Conservation (phyloP, 768 basidiomycete genomes). For the Boletus sensibilis region DNA sequence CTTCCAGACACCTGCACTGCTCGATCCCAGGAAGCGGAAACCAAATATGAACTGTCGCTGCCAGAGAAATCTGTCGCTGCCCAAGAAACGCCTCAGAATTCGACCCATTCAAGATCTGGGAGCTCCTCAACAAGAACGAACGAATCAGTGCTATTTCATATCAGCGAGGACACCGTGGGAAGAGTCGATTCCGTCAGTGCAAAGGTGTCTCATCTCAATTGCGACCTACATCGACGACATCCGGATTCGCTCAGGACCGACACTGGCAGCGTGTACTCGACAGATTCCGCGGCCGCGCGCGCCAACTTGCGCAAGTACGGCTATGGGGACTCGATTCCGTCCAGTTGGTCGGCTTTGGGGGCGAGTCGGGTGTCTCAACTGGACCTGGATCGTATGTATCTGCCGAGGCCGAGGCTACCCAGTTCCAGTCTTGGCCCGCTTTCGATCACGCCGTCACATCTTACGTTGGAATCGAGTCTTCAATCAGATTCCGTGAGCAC, state of each 20-base stretch:
- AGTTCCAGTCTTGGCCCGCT: background rate
- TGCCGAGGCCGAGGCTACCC: background rate
- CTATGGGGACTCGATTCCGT: conserved; percentile 20
- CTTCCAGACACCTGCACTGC: background rate
- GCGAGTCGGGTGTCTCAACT: conserved; percentile 15
- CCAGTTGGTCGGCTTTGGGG: conserved; percentile 24
- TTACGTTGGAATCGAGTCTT: conserved; percentile 3
- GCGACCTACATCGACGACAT: background rate
- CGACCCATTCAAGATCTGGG: background rate
- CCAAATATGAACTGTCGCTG: background rate
- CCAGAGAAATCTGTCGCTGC: background rate
- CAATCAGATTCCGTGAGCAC: conserved; percentile 1
- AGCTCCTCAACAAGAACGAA: background rate
- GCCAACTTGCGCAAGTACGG: conserved; percentile 28
- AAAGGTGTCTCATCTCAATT: conserved; percentile 9
- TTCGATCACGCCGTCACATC: conserved; percentile 8
- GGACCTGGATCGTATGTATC: conserved; percentile 4
- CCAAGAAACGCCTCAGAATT: background rate
- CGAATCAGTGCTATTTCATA: background rate
- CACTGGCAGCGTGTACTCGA: conserved; percentile 27
- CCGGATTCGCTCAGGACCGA: conserved; percentile 8
- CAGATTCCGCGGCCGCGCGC: conserved; percentile 20
- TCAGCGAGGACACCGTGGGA: background rate
- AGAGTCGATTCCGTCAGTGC: background rate
- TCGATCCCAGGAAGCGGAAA: background rate